Evolutionary conservation across 2,329 filamentous ascomycete species (phyloP), one percentile per base, ranked within the genome.

Genomic region (Tolypocladium endophyticum): DNA sequence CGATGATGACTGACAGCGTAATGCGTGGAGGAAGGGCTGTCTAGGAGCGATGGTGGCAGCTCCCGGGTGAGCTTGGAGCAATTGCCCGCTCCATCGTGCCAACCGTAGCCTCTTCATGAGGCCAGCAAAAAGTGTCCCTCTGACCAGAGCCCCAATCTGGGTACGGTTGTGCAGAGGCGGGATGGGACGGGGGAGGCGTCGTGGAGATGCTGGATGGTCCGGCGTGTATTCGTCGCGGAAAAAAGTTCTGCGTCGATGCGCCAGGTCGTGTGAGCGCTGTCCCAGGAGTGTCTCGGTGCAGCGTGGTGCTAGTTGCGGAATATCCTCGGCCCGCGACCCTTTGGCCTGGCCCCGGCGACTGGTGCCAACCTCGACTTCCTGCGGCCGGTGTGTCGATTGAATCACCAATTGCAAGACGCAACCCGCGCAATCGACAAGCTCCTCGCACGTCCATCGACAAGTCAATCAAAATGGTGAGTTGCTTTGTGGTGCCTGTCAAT

Each of bases 381-480:
- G 6, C 14, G 20, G 50, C 30, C 28, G 9, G 38, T 7, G 36
- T 12, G 39, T 23, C 43, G 25, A 35, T 33, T 23, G 38, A 33
- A n/a, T 43, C 36, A 55, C 54, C 54, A 23, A 28, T 56, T 65
- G 64, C 64, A 23, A 62, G 65, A 67, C 70, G 69, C 67, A 68
- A 69, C 71, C 71, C 72, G 69, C 65, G 68, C 66, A 62, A 60
- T 64, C 28, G 30, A 59, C 61, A 60, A 59, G 63, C 60, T 50
- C 54, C 62, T 59, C 64, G 67, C 64, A 66, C 70, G 64, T 70
- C 71, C 70, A 66, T 72, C 72, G 69, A 70, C 64, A 70, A 65
- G 59, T 64, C 61, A 67, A 73, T 75, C 76, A 85, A 80, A 71
- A 87, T 87, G 84, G 84, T 85, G 73, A 70, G 78, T 57, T 41